Evolutionary conservation across 768 basidiomycete species (phyloP).

Genomic region (Boletus eberwhitei): DNA sequence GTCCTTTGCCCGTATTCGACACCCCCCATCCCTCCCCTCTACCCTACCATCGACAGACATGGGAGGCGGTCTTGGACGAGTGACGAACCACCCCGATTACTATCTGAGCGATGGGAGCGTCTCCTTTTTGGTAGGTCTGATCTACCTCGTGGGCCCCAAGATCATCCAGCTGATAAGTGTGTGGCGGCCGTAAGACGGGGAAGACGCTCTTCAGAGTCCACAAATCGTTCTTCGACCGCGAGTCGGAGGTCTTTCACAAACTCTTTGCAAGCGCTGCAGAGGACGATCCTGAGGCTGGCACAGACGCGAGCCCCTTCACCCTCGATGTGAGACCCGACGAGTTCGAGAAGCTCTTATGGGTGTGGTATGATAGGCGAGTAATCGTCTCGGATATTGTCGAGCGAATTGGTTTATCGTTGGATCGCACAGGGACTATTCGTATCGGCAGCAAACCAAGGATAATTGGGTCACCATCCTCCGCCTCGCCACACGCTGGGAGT

Average conservation of each 20-base stretch:
- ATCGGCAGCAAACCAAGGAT: constrained; percentile 46
- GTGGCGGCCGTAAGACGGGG: constrained; percentile 41
- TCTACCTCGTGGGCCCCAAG: neutral
- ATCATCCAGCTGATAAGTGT: constrained; percentile 3
- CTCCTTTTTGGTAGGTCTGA: constrained; percentile 15
- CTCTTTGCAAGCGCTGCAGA: constrained; percentile 33
- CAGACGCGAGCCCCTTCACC: constrained; percentile 40
- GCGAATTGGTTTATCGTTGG: neutral
- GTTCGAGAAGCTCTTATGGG: constrained; percentile 52
- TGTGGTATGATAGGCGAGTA: constrained; percentile 55
- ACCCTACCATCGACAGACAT: constrained; percentile 2
- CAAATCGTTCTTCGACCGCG: constrained; percentile 54
- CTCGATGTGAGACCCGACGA: constrained; percentile 42
- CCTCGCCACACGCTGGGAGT: constrained; percentile 55
- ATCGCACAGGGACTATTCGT: constrained; percentile 45
- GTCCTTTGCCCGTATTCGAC: neutral
- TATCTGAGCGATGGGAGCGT: constrained; percentile 15
- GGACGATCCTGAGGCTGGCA: constrained; percentile 28
- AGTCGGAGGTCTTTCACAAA: constrained; percentile 45
- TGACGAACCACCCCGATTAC: neutral
- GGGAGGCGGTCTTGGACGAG: constrained; percentile 12
- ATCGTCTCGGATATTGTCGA: neutral
- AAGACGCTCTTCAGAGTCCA: constrained; percentile 52
- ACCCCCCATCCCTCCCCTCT: neutral
- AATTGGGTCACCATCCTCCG: constrained; percentile 55